Conservation (phyloP, 2,329 filamentous ascomycete species). For the Fonsecaea pedrosoi region DNA sequence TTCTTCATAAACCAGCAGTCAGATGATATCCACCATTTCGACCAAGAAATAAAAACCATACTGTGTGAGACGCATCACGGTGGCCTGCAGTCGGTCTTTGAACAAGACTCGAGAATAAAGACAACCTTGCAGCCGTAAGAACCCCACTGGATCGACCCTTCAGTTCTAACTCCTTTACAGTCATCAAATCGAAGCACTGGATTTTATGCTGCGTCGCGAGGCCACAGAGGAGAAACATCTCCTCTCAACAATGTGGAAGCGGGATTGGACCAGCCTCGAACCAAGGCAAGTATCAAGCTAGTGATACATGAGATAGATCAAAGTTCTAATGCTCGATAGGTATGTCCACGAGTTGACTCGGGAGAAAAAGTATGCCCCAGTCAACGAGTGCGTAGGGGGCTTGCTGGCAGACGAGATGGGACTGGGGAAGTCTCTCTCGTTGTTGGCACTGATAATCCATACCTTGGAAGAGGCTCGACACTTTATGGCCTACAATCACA, state of each 20-base stretch:
- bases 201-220: slow-evolving; percentile 1
- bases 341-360: slow-evolving; percentile 4
- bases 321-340: not conserved
- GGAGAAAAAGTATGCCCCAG: not conserved
- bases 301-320: not conserved
- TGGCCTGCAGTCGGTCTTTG: not conserved
- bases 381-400: not conserved
- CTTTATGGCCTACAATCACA: not conserved
- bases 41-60: slow-evolving; percentile 4
- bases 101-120: slow-evolving; percentile 2
- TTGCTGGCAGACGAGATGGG: slow-evolving; percentile 5
- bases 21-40: not conserved
- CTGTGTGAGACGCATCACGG: not conserved
- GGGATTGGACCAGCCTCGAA: not conserved
- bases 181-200: slow-evolving; percentile 4
- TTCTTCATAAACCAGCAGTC: slow-evolving; percentile 3
- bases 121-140: not conserved
- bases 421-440: slow-evolving; percentile 1
- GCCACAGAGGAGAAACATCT: not conserved
- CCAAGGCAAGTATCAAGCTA: not conserved
- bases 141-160: not conserved
- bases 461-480: slow-evolving; percentile 4
- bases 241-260: not conserved
- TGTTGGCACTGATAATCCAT: not conserved
- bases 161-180: not conserved